Percentiles rank a stretch among this genome's conserved stretches.
These are phyloP conservation scores for Colletotrichum salicis DNA, from an alignment of 2,329 filamentous ascomycete genomes.

Conservation along the genomic window DNA sequence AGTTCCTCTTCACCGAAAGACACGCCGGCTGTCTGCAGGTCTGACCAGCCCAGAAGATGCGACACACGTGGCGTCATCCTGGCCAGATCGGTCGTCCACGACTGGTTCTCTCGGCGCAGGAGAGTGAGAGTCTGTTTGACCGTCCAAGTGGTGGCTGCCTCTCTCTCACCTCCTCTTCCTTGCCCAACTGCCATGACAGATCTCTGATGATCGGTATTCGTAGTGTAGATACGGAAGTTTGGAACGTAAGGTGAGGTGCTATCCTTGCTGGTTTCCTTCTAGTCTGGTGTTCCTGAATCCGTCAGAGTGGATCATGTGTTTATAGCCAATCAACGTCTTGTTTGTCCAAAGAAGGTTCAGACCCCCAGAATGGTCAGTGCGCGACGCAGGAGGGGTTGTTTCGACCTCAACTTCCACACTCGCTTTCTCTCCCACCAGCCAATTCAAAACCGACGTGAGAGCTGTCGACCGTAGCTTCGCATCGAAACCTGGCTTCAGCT, in stretches of 20 bases:
- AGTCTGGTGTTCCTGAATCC: constrained; percentile 23
- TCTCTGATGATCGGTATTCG: neutral
- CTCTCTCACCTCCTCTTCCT: neutral
- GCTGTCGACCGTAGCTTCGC: neutral
- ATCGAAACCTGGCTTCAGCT: constrained; percentile 14
- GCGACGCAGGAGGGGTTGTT: constrained; percentile 26
- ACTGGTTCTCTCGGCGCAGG: neutral
- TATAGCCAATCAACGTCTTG: constrained; percentile 7
- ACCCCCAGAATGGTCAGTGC: constrained; percentile 29
- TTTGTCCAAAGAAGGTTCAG: neutral
- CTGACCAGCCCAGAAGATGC: constrained; percentile 7
- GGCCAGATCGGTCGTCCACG: neutral
- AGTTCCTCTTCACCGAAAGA: constrained; percentile 8
- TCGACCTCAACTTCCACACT: constrained; percentile 25
- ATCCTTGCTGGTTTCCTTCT: neutral
- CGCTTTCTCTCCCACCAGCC: constrained; percentile 18
- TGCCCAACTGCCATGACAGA: neutral
- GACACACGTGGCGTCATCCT: constrained; percentile 33
- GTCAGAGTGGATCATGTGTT: constrained; percentile 13
- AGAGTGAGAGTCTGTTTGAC: neutral
- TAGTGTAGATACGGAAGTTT: neutral
- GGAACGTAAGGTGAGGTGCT: neutral
- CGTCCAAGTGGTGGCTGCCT: neutral
- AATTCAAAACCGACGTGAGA: constrained; percentile 1
- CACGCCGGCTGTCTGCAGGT: constrained; percentile 15